phyloP scores from a whole-genome alignment of 805 yeast species.

The Ogataea polymorpha region DNA sequence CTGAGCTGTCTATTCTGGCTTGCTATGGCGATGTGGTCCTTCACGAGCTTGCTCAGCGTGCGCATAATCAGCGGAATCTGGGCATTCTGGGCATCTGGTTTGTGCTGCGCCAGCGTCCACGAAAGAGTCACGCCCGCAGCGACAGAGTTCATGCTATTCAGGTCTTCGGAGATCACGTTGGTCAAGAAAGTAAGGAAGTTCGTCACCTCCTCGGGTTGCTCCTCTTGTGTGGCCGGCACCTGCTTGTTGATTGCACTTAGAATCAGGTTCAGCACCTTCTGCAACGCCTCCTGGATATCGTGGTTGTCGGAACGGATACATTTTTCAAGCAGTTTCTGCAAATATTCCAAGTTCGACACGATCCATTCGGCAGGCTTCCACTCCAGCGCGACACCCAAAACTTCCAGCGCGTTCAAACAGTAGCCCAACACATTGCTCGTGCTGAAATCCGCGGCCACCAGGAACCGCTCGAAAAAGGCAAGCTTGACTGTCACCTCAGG shows the following conservation, averaged over 20 bases:
- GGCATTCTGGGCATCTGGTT: slow-evolving; percentile 72
- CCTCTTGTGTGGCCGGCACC: slow-evolving; percentile 40
- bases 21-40: slow-evolving; percentile 74
- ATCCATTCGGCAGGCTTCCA: slow-evolving; percentile 82
- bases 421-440: slow-evolving; percentile 69
- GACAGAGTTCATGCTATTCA: slow-evolving; percentile 64
- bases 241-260: slow-evolving; percentile 60
- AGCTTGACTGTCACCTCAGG: slow-evolving; percentile 84
- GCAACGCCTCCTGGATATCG: slow-evolving; percentile 82
- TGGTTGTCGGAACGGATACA: slow-evolving; percentile 79
- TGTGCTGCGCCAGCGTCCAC: slow-evolving; percentile 75
- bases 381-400: slow-evolving; percentile 75
- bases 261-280: slow-evolving; percentile 67
- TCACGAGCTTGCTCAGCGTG: slow-evolving; percentile 83
- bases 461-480: slow-evolving; percentile 81
- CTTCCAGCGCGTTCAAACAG: slow-evolving; percentile 88
- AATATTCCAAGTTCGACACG: slow-evolving; percentile 58
- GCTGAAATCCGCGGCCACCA: slow-evolving; percentile 72
- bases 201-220: slow-evolving; percentile 60
- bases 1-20: slow-evolving; percentile 40
- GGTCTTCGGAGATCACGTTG: slow-evolving; percentile 74
- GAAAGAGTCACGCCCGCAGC: slow-evolving; percentile 84
- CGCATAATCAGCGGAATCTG: slow-evolving; percentile 76
- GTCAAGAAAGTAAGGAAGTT: slow-evolving; percentile 59
- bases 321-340: slow-evolving; percentile 74